Percentiles rank a stretch among this genome's conserved stretches.
These are phyloP conservation scores for Saitozyma podzolica DNA, from an alignment of 768 basidiomycete species.

Conservation along the genomic window DNA sequence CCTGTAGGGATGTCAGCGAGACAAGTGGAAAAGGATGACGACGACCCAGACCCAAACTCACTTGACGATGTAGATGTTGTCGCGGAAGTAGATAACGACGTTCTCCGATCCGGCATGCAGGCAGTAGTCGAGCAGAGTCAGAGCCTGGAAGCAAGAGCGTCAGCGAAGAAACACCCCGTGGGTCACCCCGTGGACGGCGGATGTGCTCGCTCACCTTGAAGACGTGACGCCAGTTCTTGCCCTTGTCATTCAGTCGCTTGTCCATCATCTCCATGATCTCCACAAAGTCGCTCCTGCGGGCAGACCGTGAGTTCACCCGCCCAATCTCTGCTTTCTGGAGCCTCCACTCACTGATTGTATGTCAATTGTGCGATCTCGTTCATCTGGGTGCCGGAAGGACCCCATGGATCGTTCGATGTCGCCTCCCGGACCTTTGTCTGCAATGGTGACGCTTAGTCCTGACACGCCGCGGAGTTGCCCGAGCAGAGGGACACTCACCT, in stretches of 20 bases:
- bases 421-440: constrained; percentile 95
- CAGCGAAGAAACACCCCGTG: not conserved
- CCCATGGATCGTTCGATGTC: constrained; percentile 97
- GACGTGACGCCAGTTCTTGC: constrained; percentile 99
- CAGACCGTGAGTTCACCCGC: not conserved
- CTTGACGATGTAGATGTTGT: constrained; percentile 97
- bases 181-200: constrained; percentile 32
- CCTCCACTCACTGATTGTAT: constrained; percentile 85
- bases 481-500: constrained; percentile 23
- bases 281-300: constrained; percentile 80
- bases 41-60: constrained; percentile 18
- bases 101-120: constrained; percentile 97
- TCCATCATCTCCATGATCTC: constrained; percentile 99
- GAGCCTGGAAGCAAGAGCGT: constrained; percentile 56
- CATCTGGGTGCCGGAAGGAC: constrained; percentile 96
- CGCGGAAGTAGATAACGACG: constrained; percentile 95
- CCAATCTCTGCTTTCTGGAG: not conserved
- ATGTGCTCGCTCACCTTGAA: constrained; percentile 68
- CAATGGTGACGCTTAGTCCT: not conserved
- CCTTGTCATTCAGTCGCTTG: constrained; percentile 91
- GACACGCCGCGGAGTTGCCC: not conserved
- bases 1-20: constrained; percentile 22
- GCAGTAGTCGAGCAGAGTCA: constrained; percentile 92
- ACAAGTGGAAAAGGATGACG: not conserved
- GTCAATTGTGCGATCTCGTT: constrained; percentile 96